Evolutionary conservation across 495 filamentous ascomycete species (phyloP).

Genomic region (Penicillium tannophilum): DNA sequence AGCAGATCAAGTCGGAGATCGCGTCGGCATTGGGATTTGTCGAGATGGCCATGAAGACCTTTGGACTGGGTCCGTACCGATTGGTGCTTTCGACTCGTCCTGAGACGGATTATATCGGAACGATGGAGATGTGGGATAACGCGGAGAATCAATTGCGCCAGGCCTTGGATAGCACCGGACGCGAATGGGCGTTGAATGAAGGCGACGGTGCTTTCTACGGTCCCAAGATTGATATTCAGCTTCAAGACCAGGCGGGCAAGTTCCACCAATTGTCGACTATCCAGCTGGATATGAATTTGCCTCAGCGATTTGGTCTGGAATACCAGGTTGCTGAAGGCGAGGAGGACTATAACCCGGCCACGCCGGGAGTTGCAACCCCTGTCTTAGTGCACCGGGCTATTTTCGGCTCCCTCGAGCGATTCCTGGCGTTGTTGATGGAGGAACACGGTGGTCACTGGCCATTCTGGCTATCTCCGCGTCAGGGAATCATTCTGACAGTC

Average conservation of each 20-base stretch:
- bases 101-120: constrained; percentile 74
- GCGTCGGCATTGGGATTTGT: constrained; percentile 78
- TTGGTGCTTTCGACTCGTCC: constrained; percentile 83
- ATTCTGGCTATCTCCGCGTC: constrained; percentile 88
- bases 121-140: constrained; percentile 75
- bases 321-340: constrained; percentile 60
- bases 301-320: constrained; percentile 75
- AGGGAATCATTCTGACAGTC: constrained; percentile 77
- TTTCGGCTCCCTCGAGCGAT: constrained; percentile 81
- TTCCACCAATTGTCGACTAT: constrained; percentile 91
- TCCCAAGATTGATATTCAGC: constrained; percentile 90
- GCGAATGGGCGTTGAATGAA: constrained; percentile 69
- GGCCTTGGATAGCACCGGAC: constrained; percentile 66
- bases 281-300: constrained; percentile 92
- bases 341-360: constrained; percentile 69
- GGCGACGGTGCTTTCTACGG: constrained; percentile 95
- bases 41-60: constrained; percentile 71
- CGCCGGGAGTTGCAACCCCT: constrained; percentile 67
- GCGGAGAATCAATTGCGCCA: constrained; percentile 73
- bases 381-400: constrained; percentile 90
- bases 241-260: constrained; percentile 81
- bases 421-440: constrained; percentile 86
- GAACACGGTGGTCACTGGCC: constrained; percentile 82
- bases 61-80: constrained; percentile 73
- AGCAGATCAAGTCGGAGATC: constrained; percentile 83